Conservation (phyloP, 2,329 filamentous ascomycete species). For the Lomentospora prolificans region DNA sequence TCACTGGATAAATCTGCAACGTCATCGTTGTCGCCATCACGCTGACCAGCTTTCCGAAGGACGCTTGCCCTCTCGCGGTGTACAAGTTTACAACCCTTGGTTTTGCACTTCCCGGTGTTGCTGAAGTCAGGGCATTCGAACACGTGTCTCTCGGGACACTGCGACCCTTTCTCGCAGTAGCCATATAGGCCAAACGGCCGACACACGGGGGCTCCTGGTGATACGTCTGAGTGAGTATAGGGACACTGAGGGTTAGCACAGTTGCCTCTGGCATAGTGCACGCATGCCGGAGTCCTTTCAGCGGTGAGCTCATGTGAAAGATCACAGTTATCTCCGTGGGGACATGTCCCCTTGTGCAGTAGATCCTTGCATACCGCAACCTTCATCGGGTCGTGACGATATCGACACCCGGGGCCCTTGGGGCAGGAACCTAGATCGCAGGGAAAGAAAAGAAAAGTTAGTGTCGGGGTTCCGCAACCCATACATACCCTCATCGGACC, state of each 20-base stretch:
- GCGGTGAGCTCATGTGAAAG: conserved; percentile 79
- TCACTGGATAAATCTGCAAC: conserved; percentile 69
- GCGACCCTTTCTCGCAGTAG: conserved; percentile 74
- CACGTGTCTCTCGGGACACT: conserved; percentile 75
- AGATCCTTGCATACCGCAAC: conserved; percentile 87
- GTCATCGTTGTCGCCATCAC: conserved; percentile 32
- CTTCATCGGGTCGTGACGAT: conserved; percentile 73
- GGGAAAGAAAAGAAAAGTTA: conserved; percentile 25
- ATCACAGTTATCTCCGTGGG: conserved; percentile 70
- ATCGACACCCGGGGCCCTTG: conserved; percentile 71
- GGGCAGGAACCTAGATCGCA: conserved; percentile 64
- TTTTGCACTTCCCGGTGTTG: conserved; percentile 77
- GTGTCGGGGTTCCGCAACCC: conserved; percentile 18
- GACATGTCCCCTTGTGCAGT: conserved; percentile 69
- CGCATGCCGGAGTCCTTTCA: conserved; percentile 76
- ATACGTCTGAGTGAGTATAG: conserved; percentile 76
- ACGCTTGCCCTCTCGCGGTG: conserved; percentile 82
- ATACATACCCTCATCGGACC: conserved; percentile 4
- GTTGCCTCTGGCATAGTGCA: conserved; percentile 82
- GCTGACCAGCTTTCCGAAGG: conserved; percentile 56
- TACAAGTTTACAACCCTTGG: conserved; percentile 70
- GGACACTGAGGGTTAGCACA: conserved; percentile 80
- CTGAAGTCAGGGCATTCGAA: conserved; percentile 93
- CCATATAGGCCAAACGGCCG: conserved; percentile 74
- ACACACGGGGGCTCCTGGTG: conserved; percentile 71